These are phyloP conservation scores for Ceratocystis ficicola DNA, from an alignment of 2,329 filamentous ascomycete genomes.

Conservation along the genomic window DNA sequence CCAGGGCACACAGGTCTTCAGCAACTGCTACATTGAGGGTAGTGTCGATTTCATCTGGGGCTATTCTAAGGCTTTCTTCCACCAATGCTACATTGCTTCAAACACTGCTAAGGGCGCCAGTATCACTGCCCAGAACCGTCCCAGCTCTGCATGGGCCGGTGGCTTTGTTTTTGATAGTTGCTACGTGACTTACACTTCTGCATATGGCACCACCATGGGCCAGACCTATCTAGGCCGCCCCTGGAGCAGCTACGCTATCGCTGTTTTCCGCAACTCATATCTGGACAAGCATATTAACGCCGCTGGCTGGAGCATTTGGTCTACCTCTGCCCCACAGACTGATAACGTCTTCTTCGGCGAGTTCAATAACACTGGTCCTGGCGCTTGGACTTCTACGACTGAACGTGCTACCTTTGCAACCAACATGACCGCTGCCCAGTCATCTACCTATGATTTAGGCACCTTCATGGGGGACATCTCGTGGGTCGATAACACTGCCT, in stretches of 20 bases:
- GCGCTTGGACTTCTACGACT: slow-evolving; percentile 35
- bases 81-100: slow-evolving; percentile 31
- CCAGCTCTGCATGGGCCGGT: slow-evolving; percentile 26
- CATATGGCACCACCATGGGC: slow-evolving; percentile 24
- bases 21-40: slow-evolving; percentile 34
- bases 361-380: slow-evolving; percentile 47
- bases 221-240: slow-evolving; percentile 39
- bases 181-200: slow-evolving; percentile 18
- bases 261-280: slow-evolving; percentile 38
- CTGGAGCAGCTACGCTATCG: slow-evolving; percentile 37
- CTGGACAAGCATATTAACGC: slow-evolving; percentile 46
- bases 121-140: slow-evolving; percentile 29
- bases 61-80: slow-evolving; percentile 30
- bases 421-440: slow-evolving; percentile 26
- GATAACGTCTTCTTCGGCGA: slow-evolving; percentile 45
- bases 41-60: slow-evolving; percentile 34
- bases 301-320: slow-evolving; percentile 49
- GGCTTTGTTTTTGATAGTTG: slow-evolving; percentile 30
- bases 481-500: slow-evolving; percentile 34
- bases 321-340: slow-evolving; percentile 36
- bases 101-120: slow-evolving; percentile 28
- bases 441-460: slow-evolving; percentile 27
- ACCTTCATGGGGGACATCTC: slow-evolving; percentile 33
- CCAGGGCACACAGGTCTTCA: slow-evolving; percentile 38
- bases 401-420: slow-evolving; percentile 37